Evolutionary conservation across 805 yeast species (phyloP).

Genomic region (Starmerella stellata): DNA sequence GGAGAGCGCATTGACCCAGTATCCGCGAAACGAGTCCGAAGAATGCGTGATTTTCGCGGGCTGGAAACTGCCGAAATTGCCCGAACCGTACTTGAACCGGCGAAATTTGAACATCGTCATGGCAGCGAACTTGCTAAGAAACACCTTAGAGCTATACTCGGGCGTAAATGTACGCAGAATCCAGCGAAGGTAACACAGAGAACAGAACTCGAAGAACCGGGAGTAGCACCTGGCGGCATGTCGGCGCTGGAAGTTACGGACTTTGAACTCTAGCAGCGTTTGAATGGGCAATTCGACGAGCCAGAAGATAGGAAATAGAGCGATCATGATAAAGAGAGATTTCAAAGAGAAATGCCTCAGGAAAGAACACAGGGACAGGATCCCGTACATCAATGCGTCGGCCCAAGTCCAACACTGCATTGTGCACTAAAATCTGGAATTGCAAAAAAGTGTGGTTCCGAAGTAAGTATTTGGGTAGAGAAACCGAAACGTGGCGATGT

Average conservation of each 20-base stretch:
- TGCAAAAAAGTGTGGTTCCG: too few species aligned
- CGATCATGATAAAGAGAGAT: neutral
- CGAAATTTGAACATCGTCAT: slow-evolving; percentile 17
- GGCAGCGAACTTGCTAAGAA: slow-evolving; percentile 16
- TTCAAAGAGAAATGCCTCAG: slow-evolving; percentile 1
- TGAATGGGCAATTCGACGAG: slow-evolving; percentile 17
- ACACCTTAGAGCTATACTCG: slow-evolving; percentile 11
- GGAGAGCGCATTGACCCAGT: slow-evolving; percentile 23
- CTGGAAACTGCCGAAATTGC: slow-evolving; percentile 19
- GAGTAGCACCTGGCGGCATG: slow-evolving; percentile 14
- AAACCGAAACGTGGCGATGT: too few species aligned
- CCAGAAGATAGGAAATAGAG: slow-evolving; percentile 5
- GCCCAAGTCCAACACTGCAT: slow-evolving; percentile 17
- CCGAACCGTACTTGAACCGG: slow-evolving; percentile 20
- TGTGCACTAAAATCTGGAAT: too few species aligned
- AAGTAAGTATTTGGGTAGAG: too few species aligned
- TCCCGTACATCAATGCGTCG: slow-evolving; percentile 9
- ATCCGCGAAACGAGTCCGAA: slow-evolving; percentile 19
- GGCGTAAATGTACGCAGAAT: slow-evolving; percentile 15
- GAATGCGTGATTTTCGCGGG: neutral
- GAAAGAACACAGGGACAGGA: neutral
- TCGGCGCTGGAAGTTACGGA: slow-evolving; percentile 17
- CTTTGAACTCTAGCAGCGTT: slow-evolving; percentile 14
- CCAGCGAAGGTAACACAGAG: slow-evolving; percentile 17
- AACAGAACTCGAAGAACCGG: slow-evolving; percentile 16